Base-by-base conservation (phyloP, 495 filamentous ascomycete species). In the Polyplosphaeria fusca region DNA sequence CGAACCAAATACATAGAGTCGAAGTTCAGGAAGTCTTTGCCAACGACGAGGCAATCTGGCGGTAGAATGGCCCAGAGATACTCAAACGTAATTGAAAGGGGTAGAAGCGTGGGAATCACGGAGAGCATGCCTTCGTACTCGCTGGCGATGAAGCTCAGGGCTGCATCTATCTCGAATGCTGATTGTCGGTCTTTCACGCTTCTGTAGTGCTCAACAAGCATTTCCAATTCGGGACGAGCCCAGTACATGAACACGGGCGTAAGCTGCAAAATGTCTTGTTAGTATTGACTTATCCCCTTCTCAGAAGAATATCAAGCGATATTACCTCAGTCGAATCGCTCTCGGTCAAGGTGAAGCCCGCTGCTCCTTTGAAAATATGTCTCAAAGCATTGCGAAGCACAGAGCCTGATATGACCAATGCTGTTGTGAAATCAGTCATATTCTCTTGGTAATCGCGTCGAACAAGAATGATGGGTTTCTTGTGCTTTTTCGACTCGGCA, bases 361-460 rank as follows among this genome's bases (percentile, higher is more conserved):
- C 39, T 42, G 39, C 39, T 42, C 39, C 39, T 42, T 18, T 12
- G 39, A 42, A 42, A 42, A 42, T 42, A 20, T 42, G 39, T 42
- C 39, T 42, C 39, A 42, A 20, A 20, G 39, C 39, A 20, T 42
- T 42, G 19, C 39, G 39, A 20, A 42, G 39, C 9, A 42, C 39
- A 12, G 19, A 9, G 9, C 39, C 39, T 42, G 39, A 42, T 12
- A 42, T 42, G 5, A 42, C 19, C 39, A 42, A 42, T 20, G 19
- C 39, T 42, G 39, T 42, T 12, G 9, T 42, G 39, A 42, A 42
- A 20, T 20, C 19, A 5, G 18, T 42, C 39, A 42, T 42, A 42
- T 42, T 20, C 19, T 42, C 39, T 13, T 12, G 19, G 39, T 42
- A 42, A 20, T 42, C 39, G 39, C 39, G 39, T 20, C 39, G 39